Evolutionary conservation across 129 eudicot species (phyloP).

Genomic region (Lactuca saligna): DNA sequence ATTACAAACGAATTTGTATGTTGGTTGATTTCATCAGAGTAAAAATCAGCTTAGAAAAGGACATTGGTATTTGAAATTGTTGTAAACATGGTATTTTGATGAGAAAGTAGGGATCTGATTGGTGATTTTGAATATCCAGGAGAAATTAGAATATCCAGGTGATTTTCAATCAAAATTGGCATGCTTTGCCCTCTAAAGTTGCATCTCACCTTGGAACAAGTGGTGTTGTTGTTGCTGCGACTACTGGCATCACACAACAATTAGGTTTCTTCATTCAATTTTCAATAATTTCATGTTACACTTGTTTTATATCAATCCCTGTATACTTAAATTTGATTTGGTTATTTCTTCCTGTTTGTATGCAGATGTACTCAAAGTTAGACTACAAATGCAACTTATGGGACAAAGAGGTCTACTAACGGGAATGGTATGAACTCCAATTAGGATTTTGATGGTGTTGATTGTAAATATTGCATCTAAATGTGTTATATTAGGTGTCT

Average conservation of each 20-base stretch:
- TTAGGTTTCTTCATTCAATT: constrained; percentile 56
- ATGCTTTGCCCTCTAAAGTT: constrained; percentile 59
- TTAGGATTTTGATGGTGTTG: too few species aligned
- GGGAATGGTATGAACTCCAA: constrained; percentile 87
- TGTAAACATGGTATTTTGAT: background rate
- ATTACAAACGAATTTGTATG: background rate
- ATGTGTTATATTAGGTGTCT: too few species aligned
- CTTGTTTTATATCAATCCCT: background rate
- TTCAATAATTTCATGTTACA: background rate
- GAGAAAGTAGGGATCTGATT: background rate
- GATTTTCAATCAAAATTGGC: constrained; percentile 42
- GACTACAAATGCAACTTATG: constrained; percentile 97
- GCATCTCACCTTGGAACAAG: constrained; percentile 88
- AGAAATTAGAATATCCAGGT: constrained; percentile 29
- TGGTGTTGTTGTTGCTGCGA: constrained; percentile 86
- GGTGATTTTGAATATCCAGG: constrained; percentile 38
- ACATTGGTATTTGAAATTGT: background rate
- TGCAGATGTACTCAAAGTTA: constrained; percentile 97
- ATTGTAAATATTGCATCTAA: too few species aligned
- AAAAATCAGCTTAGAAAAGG: background rate
- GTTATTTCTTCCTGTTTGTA: background rate
- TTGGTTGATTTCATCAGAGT: background rate
- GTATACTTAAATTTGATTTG: constrained; percentile 4
- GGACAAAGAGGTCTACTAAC: constrained; percentile 84
- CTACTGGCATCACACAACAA: constrained; percentile 88